Evolutionary conservation across 2,329 filamentous ascomycete genomes (phyloP).

Genomic region (Balansia obtecta): DNA sequence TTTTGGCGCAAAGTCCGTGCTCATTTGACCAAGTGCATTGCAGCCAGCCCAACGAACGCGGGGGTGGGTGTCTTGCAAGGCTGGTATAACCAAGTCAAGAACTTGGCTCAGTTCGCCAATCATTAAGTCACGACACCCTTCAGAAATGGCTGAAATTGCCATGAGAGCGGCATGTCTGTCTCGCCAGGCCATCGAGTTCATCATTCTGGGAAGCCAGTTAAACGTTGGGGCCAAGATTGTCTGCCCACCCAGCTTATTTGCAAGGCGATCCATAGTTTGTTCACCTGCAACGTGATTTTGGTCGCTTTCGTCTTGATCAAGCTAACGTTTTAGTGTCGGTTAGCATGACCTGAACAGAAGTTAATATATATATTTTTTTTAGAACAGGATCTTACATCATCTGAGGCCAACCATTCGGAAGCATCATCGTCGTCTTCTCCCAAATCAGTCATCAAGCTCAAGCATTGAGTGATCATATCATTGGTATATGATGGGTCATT

Average conservation of each 20-base stretch:
- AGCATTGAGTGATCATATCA: constrained; percentile 96
- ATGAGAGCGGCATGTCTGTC: constrained; percentile 94
- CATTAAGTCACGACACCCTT: constrained; percentile 94
- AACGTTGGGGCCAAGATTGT: constrained; percentile 90
- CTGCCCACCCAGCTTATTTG: constrained; percentile 92
- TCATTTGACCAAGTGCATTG: constrained; percentile 99
- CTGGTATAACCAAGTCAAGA: constrained; percentile 84
- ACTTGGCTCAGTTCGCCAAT: constrained; percentile 88
- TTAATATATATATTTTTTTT: not conserved
- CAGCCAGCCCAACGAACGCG: constrained; percentile 95
- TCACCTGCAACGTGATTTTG: constrained; percentile 95
- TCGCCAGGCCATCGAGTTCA: constrained; percentile 87
- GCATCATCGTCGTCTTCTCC: constrained; percentile 92
- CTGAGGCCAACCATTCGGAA: constrained; percentile 80
- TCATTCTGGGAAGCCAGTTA: constrained; percentile 95
- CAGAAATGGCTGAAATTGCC: constrained; percentile 97
- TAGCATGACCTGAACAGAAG: not conserved
- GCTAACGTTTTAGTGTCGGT: constrained; percentile 32
- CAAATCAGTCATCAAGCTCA: constrained; percentile 96
- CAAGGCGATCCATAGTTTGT: constrained; percentile 94
- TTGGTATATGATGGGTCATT: constrained; percentile 85
- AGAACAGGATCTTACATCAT: constrained; percentile 54
- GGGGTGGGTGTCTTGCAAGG: constrained; percentile 78
- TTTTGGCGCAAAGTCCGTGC: constrained; percentile 92
- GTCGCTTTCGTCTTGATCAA: constrained; percentile 92